Base-by-base conservation (phyloP, 2,329 filamentous ascomycete species). In the Xylaria digitata region DNA sequence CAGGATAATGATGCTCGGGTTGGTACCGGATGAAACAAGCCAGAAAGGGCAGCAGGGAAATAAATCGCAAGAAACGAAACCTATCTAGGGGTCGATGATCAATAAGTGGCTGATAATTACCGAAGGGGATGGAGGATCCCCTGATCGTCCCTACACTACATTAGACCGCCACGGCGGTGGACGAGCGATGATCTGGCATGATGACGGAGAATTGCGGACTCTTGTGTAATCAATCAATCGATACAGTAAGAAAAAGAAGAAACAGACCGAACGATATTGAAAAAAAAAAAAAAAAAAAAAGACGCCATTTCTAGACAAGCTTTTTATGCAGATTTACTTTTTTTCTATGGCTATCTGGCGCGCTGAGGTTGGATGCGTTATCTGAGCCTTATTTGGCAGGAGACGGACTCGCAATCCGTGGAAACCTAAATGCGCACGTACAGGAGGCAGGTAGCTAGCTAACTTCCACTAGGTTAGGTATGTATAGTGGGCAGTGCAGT, bases 181-280 rank as follows among this genome's bases (percentile, higher is more conserved):
- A 30, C 15, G 30, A 61, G 19, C 15, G 40, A 46, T 46, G 49
- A 52, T 43, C 49, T 61, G 59, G 49, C 26, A 40, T 30, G 21
- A 54, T 54, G 40, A 54, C 40, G 40, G 26, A 49, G n/a, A 19
- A 34, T 34, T 50, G 1, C 15, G 17, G 15, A 15, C 21, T 11
- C 6, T 21, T 48, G 8, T 8, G 11, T 26, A 26, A 26, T 26
- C 26, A 26, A 26, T 26, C 26, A 2, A 30, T 2, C 30, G 26
- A 48, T 48, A 48, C 21, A 48, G 21, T 26, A 23, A 48, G 45
- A 13, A 26, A 9, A 26, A 13, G 2, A 48, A 13, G 9, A 23
- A 26, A 26, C 26, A 26, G 26, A 26, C 26, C 26, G 26, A 26
- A 26, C 26, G 26, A 26, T 26, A 26, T 1, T 26, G 5, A 48